These are phyloP conservation scores for Cucurbita ficifolia DNA, from an alignment of 306 rosid species.

Conservation along the genomic window DNA sequence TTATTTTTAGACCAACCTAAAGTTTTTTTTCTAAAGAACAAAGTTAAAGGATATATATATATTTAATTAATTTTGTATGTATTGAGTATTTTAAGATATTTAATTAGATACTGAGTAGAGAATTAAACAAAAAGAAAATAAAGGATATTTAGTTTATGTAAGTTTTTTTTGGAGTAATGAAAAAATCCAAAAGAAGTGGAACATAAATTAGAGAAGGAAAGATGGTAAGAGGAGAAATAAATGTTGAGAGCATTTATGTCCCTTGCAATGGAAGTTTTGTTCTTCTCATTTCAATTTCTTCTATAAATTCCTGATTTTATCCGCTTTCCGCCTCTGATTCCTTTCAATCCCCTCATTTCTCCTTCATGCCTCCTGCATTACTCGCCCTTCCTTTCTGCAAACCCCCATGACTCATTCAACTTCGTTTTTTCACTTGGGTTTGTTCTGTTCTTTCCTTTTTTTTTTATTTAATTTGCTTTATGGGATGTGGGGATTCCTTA, in stretches of 20 bases:
- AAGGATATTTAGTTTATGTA: neutral
- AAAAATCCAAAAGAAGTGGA: neutral
- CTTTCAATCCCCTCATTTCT: neutral
- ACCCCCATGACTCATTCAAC: no score
- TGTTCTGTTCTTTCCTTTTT: neutral
- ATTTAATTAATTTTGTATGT: no score
- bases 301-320: neutral
- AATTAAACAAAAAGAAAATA: neutral
- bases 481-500: neutral
- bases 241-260: neutral
- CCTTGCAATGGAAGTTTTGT: constrained; percentile 6
- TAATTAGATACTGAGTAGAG: neutral
- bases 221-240: neutral
- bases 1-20: no score
- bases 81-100: neutral
- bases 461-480: neutral
- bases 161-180: neutral
- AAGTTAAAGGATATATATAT: no score
- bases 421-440: neutral
- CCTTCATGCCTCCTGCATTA: no score
- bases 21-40: no score
- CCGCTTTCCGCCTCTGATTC: neutral
- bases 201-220: neutral
- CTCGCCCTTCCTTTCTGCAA: neutral
- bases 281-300: neutral